Base-by-base conservation (phyloP, 2,329 filamentous ascomycete genomes). In the Phaeosphaeria sp. region DNA sequence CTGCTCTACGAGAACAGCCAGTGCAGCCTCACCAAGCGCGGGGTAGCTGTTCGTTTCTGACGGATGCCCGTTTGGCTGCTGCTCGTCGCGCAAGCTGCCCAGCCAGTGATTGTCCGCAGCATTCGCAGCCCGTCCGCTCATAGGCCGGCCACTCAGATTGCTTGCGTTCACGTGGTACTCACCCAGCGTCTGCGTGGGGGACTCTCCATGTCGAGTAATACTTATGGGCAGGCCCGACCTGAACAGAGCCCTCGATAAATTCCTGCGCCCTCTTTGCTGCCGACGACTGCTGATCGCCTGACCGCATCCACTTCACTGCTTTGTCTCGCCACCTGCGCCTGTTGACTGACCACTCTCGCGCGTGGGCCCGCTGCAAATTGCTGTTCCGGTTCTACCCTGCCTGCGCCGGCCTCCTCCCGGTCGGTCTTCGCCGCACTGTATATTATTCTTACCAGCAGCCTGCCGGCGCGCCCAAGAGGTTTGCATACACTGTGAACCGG, bases 401-500 rank as follows among this genome's bases (percentile, higher is more conserved):
- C 64, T 57, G 48, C 58, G 56, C 69, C 66, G 60, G 64, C 62
- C 8, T 20, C 24, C 25, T 17, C n/a, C 40, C 40, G n/a, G n/a
- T n/a, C 66, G 61, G 63, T 67, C 64, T 22, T 63, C 64, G 65
- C 71, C 72, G 69, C 69, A 69, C 69, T 56, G 56, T 59, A 62
- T 63, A 67, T 49, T 49, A 24, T 72, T 72, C 71, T 71, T 69
- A 69, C 67, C 52, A 36, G 30, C 54, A 53, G 55, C 58, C 52
- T 57, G 54, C 63, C 64, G 63, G 53, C 56, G 43, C 57, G 49
- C 25, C 53, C 22, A 48, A 57, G 68, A 74, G 73, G 73, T 73
- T 71, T 72, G 72, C 70, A 65, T 60, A 59, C 69, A 76, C 67
- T 65, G 68, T 74, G 59, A 69, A 67, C 66, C 65, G 64, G 63